A percentile compares a stretch with the other conserved stretches of the same genome.
phyloP scores from a whole-genome alignment of 495 filamentous ascomycete genomes.

The Glarea lozoyensis region DNA sequence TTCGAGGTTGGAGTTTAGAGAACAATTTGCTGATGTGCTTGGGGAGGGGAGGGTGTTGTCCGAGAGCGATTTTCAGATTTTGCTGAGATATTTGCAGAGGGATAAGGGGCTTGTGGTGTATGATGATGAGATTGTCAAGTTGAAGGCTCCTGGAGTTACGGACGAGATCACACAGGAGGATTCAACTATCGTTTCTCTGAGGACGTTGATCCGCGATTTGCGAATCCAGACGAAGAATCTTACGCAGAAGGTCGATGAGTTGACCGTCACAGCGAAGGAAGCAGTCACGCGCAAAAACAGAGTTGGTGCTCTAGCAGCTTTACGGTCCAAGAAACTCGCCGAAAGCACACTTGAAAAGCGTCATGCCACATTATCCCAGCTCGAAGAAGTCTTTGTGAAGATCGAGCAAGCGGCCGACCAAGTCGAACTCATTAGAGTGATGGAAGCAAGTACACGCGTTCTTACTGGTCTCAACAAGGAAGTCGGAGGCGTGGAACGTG shows the following conservation, averaged over 20 bases:
- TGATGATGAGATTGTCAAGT: constrained; percentile 67
- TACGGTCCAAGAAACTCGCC: constrained; percentile 74
- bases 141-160: constrained; percentile 40
- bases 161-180: constrained; percentile 63
- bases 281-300: constrained; percentile 63
- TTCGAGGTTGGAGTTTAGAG: constrained; percentile 53
- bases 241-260: constrained; percentile 41
- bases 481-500: constrained; percentile 66
- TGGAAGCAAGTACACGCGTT: constrained; percentile 67
- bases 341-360: constrained; percentile 63
- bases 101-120: constrained; percentile 56
- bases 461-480: constrained; percentile 64
- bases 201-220: constrained; percentile 53
- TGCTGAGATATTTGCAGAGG: constrained; percentile 63
- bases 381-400: constrained; percentile 69
- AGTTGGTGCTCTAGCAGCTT: constrained; percentile 61
- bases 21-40: constrained; percentile 46
- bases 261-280: constrained; percentile 53
- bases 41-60: constrained; percentile 45
- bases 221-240: constrained; percentile 46
- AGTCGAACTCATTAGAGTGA: constrained; percentile 66
- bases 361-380: constrained; percentile 60
- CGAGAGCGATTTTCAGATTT: constrained; percentile 55
- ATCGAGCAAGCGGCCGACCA: constrained; percentile 83
- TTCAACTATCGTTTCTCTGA: constrained; percentile 68